These are phyloP conservation scores for Pseudonitzschia pungens DNA, from an alignment of 108 stramenopile genomes.

Conservation along the genomic window DNA sequence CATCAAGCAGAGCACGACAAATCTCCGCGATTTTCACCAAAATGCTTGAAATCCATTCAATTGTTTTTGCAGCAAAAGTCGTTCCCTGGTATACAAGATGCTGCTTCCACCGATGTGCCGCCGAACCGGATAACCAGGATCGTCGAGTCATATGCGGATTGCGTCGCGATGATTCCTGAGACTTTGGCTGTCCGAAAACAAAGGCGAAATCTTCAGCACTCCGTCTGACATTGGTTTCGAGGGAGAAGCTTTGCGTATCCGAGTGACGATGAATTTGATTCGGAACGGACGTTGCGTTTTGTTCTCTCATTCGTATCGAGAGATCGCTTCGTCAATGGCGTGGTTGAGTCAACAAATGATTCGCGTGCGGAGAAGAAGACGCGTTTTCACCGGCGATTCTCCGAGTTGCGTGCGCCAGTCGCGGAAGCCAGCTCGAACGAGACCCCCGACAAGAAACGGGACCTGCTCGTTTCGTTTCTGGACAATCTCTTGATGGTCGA, in stretches of 20 bases:
- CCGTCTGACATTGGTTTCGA: constrained; percentile 28
- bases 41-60: constrained; percentile 40
- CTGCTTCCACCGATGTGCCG: constrained; percentile 19
- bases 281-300: constrained; percentile 23
- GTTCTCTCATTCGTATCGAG: constrained; percentile 33
- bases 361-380: constrained; percentile 20
- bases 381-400: constrained; percentile 24
- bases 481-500: constrained; percentile 36
- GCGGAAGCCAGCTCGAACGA: constrained; percentile 27
- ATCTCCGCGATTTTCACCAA: constrained; percentile 41
- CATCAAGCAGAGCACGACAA: constrained; percentile 23
- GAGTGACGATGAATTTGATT: constrained; percentile 34
- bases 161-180: constrained; percentile 29
- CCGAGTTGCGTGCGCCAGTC: constrained; percentile 27
- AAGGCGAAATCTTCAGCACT: constrained; percentile 20
- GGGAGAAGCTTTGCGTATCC: constrained; percentile 29
- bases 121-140: constrained; percentile 15
- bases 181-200: constrained; percentile 20
- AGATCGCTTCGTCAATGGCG: constrained; percentile 29
- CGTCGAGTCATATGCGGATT: constrained; percentile 28
- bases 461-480: constrained; percentile 26
- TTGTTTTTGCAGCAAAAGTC: constrained; percentile 37
- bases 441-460: constrained; percentile 21
- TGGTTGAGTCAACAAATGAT: constrained; percentile 36
- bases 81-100: constrained; percentile 47